Conservation (phyloP, 768 basidiomycete species). For the Heimioporus sp. region DNA sequence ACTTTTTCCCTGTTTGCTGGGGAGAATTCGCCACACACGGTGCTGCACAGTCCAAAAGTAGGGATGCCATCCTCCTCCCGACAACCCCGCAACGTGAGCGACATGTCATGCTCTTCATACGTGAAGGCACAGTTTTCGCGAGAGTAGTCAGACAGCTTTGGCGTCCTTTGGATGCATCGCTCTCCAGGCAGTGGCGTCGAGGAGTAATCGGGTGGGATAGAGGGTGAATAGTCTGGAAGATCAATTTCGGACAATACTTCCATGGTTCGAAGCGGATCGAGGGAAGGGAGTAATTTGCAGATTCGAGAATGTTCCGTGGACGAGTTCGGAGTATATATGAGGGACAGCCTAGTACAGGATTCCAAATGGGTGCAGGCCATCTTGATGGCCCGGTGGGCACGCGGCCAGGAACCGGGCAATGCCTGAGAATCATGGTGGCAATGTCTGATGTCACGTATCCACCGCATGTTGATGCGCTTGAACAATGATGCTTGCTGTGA, state of each 20-base stretch:
- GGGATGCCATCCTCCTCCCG: conserved; percentile 30
- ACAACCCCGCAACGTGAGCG: conserved; percentile 29
- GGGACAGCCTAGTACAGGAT: conserved; percentile 7
- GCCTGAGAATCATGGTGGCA: conserved; percentile 10
- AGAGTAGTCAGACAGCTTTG: conserved; percentile 5
- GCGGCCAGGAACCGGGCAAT: conserved; percentile 17
- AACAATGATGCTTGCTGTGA: conserved; percentile 3
- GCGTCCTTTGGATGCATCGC: conserved; percentile 50
- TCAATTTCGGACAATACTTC: conserved; percentile 9
- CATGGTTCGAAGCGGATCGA: conserved; percentile 7
- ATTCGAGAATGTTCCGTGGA: background rate
- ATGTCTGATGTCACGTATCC: conserved; percentile 7
- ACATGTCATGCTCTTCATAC: conserved; percentile 30
- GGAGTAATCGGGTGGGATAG: conserved; percentile 58
- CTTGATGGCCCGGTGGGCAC: conserved; percentile 4
- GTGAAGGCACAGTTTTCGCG: conserved; percentile 27
- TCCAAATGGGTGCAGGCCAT: background rate
- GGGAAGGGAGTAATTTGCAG: conserved; percentile 3
- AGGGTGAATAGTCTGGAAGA: conserved; percentile 54
- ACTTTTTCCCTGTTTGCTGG: conserved; percentile 24
- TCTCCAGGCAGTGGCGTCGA: conserved; percentile 52
- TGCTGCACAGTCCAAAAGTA: conserved; percentile 30
- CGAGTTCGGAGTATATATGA: conserved; percentile 19
- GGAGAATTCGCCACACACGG: conserved; percentile 28
- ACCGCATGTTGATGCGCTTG: background rate